Conservation (phyloP, 2,329 filamentous ascomycete species). For the Aspergillus clavatus region DNA sequence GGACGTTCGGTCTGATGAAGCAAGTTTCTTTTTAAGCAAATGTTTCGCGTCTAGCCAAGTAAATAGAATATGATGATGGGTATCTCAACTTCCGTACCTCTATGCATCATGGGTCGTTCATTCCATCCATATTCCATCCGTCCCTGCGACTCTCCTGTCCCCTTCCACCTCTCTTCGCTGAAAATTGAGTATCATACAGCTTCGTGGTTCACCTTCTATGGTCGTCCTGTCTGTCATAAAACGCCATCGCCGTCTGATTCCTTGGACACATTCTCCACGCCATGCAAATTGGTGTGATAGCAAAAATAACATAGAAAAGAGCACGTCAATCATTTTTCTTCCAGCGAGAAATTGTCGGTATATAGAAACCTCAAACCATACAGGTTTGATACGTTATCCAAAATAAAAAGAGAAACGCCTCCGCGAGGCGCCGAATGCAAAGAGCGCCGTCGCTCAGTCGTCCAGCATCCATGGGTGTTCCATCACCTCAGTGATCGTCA, state of each 20-base stretch:
- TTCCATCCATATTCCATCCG: neutral
- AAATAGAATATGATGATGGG: constrained; percentile 12
- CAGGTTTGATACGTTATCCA: constrained; percentile 1
- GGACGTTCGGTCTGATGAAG: too few relatives aligned
- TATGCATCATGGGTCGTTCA: neutral
- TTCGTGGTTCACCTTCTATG: neutral
- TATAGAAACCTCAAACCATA: constrained; percentile 4
- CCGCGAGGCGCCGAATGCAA: neutral
- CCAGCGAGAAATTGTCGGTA: constrained; percentile 3
- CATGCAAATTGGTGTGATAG: neutral
- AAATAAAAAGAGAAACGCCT: neutral
- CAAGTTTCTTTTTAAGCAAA: too few relatives aligned
- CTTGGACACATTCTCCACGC: neutral
- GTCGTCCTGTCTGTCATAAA: neutral
- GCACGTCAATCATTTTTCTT: neutral
- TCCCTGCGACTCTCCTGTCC: neutral
- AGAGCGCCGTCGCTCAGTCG: constrained; percentile 11
- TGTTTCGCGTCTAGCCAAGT: constrained; percentile 9
- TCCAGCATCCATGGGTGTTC: constrained; percentile 71
- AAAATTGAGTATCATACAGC: neutral
- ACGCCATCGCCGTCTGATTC: neutral
- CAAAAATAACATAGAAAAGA: neutral
- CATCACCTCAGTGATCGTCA: constrained; percentile 82
- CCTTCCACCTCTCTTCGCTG: neutral
- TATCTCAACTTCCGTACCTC: constrained; percentile 13